Evolutionary conservation across 441 rosid species (phyloP).

Genomic region (Sinapis alba): DNA sequence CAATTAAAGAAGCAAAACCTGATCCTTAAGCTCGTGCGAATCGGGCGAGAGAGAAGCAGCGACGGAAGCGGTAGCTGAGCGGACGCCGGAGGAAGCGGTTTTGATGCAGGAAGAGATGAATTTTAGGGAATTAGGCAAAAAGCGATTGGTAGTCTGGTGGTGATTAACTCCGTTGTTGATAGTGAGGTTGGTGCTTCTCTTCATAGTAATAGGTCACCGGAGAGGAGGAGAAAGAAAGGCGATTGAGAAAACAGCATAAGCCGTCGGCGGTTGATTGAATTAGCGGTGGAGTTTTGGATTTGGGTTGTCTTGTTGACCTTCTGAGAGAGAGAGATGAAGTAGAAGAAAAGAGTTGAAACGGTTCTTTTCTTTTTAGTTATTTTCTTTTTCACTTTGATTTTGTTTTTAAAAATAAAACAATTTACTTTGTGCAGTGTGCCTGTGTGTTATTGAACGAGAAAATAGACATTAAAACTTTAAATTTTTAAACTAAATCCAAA

Average conservation of each 20-base stretch:
- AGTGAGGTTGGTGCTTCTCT: slow-evolving; percentile 51
- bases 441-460: no score
- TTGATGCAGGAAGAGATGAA: slow-evolving; percentile 85
- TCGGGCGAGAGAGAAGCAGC: slow-evolving; percentile 82
- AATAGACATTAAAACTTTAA: no score
- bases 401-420: no score
- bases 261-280: slow-evolving; percentile 12
- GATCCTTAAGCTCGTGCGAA: slow-evolving; percentile 62
- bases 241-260: slow-evolving; percentile 58
- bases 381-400: neutral
- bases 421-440: no score
- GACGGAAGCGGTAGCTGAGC: slow-evolving; percentile 83
- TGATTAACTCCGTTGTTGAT: slow-evolving; percentile 35
- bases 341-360: slow-evolving; percentile 13
- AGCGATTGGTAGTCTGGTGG: slow-evolving; percentile 49
- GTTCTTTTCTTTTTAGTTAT: neutral
- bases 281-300: slow-evolving; percentile 42
- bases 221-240: slow-evolving; percentile 23
- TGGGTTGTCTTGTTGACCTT: slow-evolving; percentile 41
- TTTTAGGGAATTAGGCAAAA: slow-evolving; percentile 78
- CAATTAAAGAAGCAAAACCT: slow-evolving; percentile 46
- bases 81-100: slow-evolving; percentile 91
- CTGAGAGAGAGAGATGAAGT: neutral
- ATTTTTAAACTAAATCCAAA: no score
- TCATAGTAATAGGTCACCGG: slow-evolving; percentile 77